These are phyloP conservation scores for Botryotinia narcissicola DNA, from an alignment of 2,329 filamentous ascomycete genomes.

Conservation along the genomic window DNA sequence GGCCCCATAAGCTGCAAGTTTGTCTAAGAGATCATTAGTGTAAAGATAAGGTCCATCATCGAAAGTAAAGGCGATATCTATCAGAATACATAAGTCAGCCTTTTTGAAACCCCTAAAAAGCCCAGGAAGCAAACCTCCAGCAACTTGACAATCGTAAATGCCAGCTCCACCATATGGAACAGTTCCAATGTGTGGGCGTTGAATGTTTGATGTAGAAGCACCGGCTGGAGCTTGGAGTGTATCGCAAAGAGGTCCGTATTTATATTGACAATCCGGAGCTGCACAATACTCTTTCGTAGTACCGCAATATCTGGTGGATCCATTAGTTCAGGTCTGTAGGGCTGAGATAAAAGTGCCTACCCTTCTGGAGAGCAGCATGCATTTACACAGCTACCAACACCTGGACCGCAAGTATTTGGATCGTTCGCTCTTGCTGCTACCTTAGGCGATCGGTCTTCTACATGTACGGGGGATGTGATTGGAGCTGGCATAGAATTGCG, in stretches of 20 bases:
- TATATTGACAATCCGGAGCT: slow-evolving; percentile 60
- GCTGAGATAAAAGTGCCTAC: slow-evolving; percentile 22
- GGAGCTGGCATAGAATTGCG: slow-evolving; percentile 24
- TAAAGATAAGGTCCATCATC: slow-evolving; percentile 66
- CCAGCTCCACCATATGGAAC: slow-evolving; percentile 56
- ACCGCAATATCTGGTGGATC: slow-evolving; percentile 31
- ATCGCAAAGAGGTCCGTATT: slow-evolving; percentile 60
- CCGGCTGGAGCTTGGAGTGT: slow-evolving; percentile 50
- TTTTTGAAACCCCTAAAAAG: not conserved
- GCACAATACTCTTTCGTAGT: slow-evolving; percentile 51
- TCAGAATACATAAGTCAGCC: not conserved
- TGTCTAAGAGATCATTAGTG: slow-evolving; percentile 52
- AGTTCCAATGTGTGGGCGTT: slow-evolving; percentile 50
- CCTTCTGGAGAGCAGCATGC: slow-evolving; percentile 35
- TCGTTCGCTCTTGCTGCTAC: slow-evolving; percentile 24
- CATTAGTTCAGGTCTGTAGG: slow-evolving; percentile 1
- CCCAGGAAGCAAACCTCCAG: slow-evolving; percentile 43
- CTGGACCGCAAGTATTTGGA: slow-evolving; percentile 32
- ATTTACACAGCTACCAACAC: slow-evolving; percentile 31
- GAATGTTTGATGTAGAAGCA: slow-evolving; percentile 51
- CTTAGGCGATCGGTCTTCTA: slow-evolving; percentile 15
- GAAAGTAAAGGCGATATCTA: slow-evolving; percentile 62
- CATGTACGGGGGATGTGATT: slow-evolving; percentile 11
- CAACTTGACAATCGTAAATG: slow-evolving; percentile 54
- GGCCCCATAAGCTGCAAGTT: slow-evolving; percentile 57